These are phyloP conservation scores for Turnera subulata DNA, from an alignment of 345 rosid species.

Conservation along the genomic window DNA sequence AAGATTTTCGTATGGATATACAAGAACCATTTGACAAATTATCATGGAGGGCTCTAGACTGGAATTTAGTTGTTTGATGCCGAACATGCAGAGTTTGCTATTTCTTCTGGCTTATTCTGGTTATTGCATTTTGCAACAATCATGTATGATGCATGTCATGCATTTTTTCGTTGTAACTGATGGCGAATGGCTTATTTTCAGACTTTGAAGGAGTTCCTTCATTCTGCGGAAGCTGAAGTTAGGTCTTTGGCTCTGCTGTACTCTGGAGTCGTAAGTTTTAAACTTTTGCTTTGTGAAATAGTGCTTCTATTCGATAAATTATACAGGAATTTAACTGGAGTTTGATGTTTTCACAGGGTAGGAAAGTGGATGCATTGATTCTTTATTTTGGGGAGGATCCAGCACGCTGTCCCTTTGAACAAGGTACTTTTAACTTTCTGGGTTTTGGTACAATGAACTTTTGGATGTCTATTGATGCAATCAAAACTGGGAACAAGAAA, in stretches of 20 bases:
- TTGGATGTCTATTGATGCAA: neutral
- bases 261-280: slow-evolving; percentile 68
- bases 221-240: slow-evolving; percentile 79
- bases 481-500: too few relatives aligned
- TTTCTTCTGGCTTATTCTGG: too few relatives aligned
- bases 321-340: slow-evolving; percentile 5
- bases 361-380: slow-evolving; percentile 80
- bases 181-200: slow-evolving; percentile 16
- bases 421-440: slow-evolving; percentile 43
- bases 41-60: too few relatives aligned
- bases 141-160: too few relatives aligned
- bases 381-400: slow-evolving; percentile 98
- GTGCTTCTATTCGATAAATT: slow-evolving; percentile 6
- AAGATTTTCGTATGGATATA: too few relatives aligned
- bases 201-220: slow-evolving; percentile 73
- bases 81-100: too few relatives aligned
- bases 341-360: slow-evolving; percentile 47
- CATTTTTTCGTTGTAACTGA: too few relatives aligned
- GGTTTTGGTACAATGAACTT: neutral
- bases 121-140: too few relatives aligned
- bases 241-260: slow-evolving; percentile 73
- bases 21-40: too few relatives aligned
- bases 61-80: too few relatives aligned
- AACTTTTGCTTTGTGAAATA: neutral
- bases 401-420: slow-evolving; percentile 83